Conservation (phyloP, 331 rosid genomes). For the Arachis monticola region DNA sequence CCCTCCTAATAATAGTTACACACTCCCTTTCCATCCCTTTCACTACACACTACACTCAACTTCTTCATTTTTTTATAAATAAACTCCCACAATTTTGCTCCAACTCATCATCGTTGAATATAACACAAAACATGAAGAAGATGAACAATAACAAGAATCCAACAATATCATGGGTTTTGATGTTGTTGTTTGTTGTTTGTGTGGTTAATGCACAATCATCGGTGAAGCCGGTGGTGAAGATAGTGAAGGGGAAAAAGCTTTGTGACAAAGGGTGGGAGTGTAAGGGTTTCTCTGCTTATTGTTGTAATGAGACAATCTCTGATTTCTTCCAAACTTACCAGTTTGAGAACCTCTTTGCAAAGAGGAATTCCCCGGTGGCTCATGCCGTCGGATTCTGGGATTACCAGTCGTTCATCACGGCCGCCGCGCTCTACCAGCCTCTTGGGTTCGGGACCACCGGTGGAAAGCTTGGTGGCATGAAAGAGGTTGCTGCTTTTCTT, state of each 20-base stretch:
- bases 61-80: background rate
- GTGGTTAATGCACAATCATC: constrained; percentile 45
- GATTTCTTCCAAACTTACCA: constrained; percentile 80
- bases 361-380: constrained; percentile 82
- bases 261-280: constrained; percentile 98
- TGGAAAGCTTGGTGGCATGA: constrained; percentile 63
- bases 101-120: constrained; percentile 10
- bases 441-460: constrained; percentile 90
- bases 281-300: constrained; percentile 68
- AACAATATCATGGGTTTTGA: constrained; percentile 53
- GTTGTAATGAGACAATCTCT: constrained; percentile 86
- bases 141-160: constrained; percentile 49
- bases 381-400: constrained; percentile 96
- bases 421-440: constrained; percentile 78
- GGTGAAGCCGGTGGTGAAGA: constrained; percentile 85
- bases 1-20: constrained; percentile 59
- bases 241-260: constrained; percentile 79
- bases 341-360: constrained; percentile 78
- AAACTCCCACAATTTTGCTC: constrained; percentile 2
- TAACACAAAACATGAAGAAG: background rate
- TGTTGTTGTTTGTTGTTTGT: constrained; percentile 37
- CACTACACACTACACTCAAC: constrained; percentile 43
- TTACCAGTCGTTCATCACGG: constrained; percentile 80
- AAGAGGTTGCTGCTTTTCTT: constrained; percentile 85
- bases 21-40: constrained; percentile 71